These are phyloP conservation scores for Blastomyces percursus DNA, from an alignment of 2,329 filamentous ascomycete species.

Conservation along the genomic window DNA sequence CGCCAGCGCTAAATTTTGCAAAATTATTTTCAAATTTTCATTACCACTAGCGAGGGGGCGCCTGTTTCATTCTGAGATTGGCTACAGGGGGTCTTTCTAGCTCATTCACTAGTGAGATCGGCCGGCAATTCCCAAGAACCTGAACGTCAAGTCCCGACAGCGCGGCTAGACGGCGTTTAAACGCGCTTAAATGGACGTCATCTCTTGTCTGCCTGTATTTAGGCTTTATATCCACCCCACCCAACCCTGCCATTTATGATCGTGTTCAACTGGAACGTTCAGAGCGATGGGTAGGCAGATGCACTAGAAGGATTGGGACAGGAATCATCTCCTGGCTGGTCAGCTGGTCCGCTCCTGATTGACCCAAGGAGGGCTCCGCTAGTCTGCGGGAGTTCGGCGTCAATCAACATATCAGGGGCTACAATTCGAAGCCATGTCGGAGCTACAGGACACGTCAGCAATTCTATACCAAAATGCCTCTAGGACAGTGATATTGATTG, in stretches of 20 bases:
- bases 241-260: not conserved
- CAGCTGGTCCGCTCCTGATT: not conserved
- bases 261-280: not conserved
- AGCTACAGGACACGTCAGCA: constrained; percentile 13
- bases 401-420: not conserved
- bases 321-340: not conserved
- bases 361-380: not conserved
- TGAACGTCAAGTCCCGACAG: not conserved
- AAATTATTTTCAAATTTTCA: not conserved
- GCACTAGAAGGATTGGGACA: not conserved
- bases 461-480: constrained; percentile 44
- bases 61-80: not conserved
- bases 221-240: not conserved
- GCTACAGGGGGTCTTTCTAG: not conserved
- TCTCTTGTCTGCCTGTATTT: not conserved
- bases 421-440: not conserved
- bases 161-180: not conserved
- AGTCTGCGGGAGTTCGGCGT: no score
- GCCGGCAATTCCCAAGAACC: not conserved
- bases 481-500: constrained; percentile 41
- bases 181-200: not conserved
- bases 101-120: not conserved
- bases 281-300: not conserved
- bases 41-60: not conserved
- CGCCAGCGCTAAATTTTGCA: not conserved